Base-by-base conservation (phyloP, 768 basidiomycete genomes). In the Pisolithus microcarpus region DNA sequence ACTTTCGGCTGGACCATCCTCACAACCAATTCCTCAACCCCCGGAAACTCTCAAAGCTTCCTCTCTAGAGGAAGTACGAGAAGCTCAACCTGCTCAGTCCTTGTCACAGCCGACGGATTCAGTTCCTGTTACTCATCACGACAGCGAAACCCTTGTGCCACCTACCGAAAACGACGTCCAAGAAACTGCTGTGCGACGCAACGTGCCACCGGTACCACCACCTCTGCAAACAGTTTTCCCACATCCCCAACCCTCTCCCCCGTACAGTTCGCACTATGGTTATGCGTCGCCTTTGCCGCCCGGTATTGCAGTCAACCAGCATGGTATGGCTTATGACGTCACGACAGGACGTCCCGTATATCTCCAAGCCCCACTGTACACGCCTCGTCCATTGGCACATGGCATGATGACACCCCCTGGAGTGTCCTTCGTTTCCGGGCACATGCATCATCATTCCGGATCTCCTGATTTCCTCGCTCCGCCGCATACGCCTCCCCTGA, bases 261-360 rank as follows among this genome's bases (percentile, higher is more conserved):
- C 75, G 1, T 88, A 79, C 54, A 75, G 77, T n/a, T 82, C 88
- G 8, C 78, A 85, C 15, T 91, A 86, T 49, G 70, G 71, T 2
- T 87, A 79, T 62, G 71, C 74, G 6, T 71, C 73, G 7, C 65
- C 75, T 7, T 54, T 84, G 18, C 78, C 88, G n/a, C 81, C 81
- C 13, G 89, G 89, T 44, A 75, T 90, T 46, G 87, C 77, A 13
- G 68, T 89, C 61, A 82, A 82, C 56, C 78, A 81, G 49, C 82
- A 86, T 53, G 89, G 89, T 30, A 75, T 88, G 70, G 74, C 87
- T n/a, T 91, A 84, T 61, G 89, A 91, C 65, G 62, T 90, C 47
- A 81, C 87, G 13, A 90, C 87, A 5, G 90, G 90, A 38, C 87
- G 86, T 37, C 79, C 87, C 10, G 82, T 91, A 31, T 85, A 84